Conservation (phyloP, 2,329 filamentous ascomycete genomes). For the Fusarium anguioides region DNA sequence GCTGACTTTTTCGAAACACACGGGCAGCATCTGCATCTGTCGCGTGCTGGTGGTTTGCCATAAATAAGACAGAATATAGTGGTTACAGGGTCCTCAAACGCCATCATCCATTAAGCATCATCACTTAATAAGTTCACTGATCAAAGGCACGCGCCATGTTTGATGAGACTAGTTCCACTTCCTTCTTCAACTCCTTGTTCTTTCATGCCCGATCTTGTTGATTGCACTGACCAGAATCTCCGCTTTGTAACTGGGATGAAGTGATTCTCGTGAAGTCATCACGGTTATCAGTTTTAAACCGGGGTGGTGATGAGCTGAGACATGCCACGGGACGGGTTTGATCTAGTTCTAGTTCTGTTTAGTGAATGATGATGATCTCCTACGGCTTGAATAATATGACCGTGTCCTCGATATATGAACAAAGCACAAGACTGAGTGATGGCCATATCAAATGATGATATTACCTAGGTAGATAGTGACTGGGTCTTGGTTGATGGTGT, state of each 20-base stretch:
- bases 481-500: no score
- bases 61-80: background rate
- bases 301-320: background rate
- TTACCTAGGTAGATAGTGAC: background rate
- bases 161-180: background rate
- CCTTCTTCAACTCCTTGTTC: background rate
- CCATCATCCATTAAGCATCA: no score
- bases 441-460: background rate
- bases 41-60: conserved; percentile 1
- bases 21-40: background rate
- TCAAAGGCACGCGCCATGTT: background rate
- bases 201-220: conserved; percentile 6
- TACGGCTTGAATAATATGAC: background rate
- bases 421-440: background rate
- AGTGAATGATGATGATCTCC: background rate
- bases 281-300: background rate
- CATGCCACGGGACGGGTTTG: background rate
- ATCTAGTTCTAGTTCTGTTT: background rate
- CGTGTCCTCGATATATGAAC: background rate
- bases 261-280: conserved; percentile 17
- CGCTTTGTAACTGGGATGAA: conserved; percentile 5
- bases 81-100: background rate
- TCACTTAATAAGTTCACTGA: no score
- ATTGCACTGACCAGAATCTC: conserved; percentile 9
- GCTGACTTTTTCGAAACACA: background rate